These are phyloP conservation scores for Dactylellina haptotyla DNA, from an alignment of 2,329 filamentous ascomycete species.

Conservation along the genomic window DNA sequence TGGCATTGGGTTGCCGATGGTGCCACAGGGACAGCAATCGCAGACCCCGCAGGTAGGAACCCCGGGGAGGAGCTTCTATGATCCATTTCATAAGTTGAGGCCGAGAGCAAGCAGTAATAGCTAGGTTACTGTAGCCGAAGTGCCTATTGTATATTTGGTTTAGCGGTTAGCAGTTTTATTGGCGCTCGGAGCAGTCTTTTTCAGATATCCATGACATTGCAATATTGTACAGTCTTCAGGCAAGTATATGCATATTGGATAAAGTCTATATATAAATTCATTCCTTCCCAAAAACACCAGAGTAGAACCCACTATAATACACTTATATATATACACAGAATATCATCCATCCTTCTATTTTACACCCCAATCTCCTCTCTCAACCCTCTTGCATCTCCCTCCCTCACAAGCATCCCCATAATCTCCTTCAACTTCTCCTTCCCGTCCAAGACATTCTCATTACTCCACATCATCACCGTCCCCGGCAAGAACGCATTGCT, in stretches of 20 bases:
- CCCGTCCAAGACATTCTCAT: conserved; percentile 45
- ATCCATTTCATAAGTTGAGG: conserved; percentile 42
- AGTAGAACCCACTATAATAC: conserved; percentile 9
- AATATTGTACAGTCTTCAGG: too few species aligned
- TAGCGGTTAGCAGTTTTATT: background rate
- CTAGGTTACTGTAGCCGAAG: background rate
- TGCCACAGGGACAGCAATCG: conserved; percentile 25
- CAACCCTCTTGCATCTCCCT: conserved; percentile 29
- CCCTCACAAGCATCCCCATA: conserved; percentile 25
- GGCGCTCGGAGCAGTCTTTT: background rate
- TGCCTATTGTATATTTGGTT: background rate
- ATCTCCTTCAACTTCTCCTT: conserved; percentile 39
- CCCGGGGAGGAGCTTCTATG: conserved; percentile 32
- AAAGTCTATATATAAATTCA: too few species aligned
- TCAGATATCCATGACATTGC: background rate
- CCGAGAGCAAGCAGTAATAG: conserved; percentile 50
- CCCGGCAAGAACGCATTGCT: conserved; percentile 41
- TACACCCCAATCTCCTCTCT: background rate
- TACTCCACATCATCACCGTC: conserved; percentile 50
- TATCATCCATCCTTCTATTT: background rate
- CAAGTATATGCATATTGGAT: background rate
- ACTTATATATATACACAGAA: conserved; percentile 2
- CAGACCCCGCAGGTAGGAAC: conserved; percentile 13
- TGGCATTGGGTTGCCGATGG: conserved; percentile 31
- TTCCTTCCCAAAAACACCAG: too few species aligned